A percentile compares a stretch with the other conserved stretches of the same genome.
Conservation (phyloP, 495 filamentous ascomycete genomes). For the Poronia punctata region DNA sequence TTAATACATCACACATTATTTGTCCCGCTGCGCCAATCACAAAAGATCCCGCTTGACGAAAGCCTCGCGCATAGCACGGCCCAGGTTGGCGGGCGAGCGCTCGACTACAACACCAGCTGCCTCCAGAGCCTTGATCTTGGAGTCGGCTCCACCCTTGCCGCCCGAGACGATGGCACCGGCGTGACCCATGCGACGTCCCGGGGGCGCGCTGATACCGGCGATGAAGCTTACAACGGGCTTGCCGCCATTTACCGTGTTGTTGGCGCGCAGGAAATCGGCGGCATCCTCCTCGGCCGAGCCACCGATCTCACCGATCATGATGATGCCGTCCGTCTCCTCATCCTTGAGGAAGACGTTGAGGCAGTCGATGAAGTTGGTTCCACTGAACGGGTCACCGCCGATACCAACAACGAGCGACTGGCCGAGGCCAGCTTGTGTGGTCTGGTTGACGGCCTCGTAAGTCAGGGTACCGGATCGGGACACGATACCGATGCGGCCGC, state of each 20-base stretch:
- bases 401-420: constrained; percentile 98
- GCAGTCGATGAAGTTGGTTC: constrained; percentile 99
- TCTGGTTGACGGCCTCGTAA: constrained; percentile 99
- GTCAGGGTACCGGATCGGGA: constrained; percentile 96
- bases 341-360: constrained; percentile 94
- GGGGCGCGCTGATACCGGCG: constrained; percentile 93
- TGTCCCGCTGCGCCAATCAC: constrained; percentile 37
- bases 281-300: constrained; percentile 96
- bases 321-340: constrained; percentile 95
- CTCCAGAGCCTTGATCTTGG: constrained; percentile 93
- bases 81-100: constrained; percentile 83
- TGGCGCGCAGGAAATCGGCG: constrained; percentile 84
- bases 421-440: constrained; percentile 89
- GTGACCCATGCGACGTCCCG: constrained; percentile 96
- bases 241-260: constrained; percentile 73
- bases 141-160: constrained; percentile 94
- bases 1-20: constrained; percentile 9
- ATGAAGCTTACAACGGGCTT: constrained; percentile 98
- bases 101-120: constrained; percentile 92
- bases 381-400: constrained; percentile 96
- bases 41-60: constrained; percentile 95
- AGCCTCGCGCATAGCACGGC: constrained; percentile 86
- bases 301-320: constrained; percentile 99
- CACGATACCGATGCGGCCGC: constrained; percentile 96
- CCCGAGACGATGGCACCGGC: constrained; percentile 96